phyloP scores from a whole-genome alignment of 1,284 basidiomycete species.

The Apiotrichum montevideense region DNA sequence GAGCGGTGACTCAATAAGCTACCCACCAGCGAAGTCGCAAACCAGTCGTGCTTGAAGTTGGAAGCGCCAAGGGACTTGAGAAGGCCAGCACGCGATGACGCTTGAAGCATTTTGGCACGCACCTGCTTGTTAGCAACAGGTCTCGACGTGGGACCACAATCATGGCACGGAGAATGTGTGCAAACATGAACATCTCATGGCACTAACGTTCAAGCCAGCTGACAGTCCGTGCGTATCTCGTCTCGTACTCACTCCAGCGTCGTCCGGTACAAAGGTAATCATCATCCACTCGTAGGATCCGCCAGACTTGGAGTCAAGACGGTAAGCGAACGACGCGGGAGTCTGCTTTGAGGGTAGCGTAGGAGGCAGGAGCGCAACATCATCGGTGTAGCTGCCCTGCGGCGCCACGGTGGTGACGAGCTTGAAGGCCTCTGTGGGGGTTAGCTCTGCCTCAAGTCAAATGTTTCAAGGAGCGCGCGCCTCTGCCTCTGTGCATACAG shows the following conservation, averaged over 20 bases:
- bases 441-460: too few relatives aligned
- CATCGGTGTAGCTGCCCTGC: conserved; percentile 35
- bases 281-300: conserved; percentile 46
- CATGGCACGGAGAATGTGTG: too few relatives aligned
- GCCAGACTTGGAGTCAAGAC: conserved; percentile 35
- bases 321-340: conserved; percentile 44
- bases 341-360: conserved; percentile 38
- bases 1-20: conserved; percentile 38
- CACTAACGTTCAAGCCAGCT: too few relatives aligned
- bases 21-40: conserved; percentile 70
- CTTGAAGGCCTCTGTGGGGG: conserved; percentile 31
- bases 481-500: too few relatives aligned
- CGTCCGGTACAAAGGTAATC: conserved; percentile 46
- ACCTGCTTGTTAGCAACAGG: conserved; percentile 24
- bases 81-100: conserved; percentile 69
- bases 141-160: background rate
- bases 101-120: conserved; percentile 75
- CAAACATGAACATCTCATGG: background rate
- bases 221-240: background rate
- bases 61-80: conserved; percentile 69
- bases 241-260: conserved; percentile 37
- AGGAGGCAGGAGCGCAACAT: conserved; percentile 34
- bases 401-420: conserved; percentile 31
- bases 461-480: too few relatives aligned
- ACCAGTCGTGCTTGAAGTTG: conserved; percentile 69